Percentiles rank a stretch among this genome's conserved stretches.
phyloP scores from a whole-genome alignment of 2,329 filamentous ascomycete genomes.

The Beauveria caledonica region DNA sequence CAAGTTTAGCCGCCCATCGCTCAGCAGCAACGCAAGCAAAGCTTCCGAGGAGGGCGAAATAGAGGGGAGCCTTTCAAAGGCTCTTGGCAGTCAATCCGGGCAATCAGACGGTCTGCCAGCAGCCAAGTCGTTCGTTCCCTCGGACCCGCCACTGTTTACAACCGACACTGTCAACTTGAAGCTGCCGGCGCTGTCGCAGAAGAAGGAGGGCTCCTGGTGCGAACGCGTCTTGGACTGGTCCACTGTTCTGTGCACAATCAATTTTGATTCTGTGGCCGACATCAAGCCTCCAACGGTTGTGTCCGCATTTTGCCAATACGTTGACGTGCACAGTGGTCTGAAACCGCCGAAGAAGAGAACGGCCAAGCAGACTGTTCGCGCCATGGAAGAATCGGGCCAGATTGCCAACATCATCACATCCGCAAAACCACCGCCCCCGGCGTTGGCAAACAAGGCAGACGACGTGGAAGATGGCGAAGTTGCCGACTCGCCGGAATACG shows the following conservation, averaged over 20 bases:
- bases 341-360: conserved; percentile 22
- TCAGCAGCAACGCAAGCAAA: conserved; percentile 16
- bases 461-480: not conserved
- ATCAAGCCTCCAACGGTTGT: conserved; percentile 19
- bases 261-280: conserved; percentile 16
- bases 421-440: not conserved
- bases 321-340: conserved; percentile 23
- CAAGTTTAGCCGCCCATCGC: conserved; percentile 1
- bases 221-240: conserved; percentile 7
- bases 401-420: conserved; percentile 13
- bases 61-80: conserved; percentile 17
- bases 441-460: not conserved
- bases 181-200: conserved; percentile 9
- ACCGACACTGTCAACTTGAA: conserved; percentile 2
- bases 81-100: not conserved
- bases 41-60: conserved; percentile 28
- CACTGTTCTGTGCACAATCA: conserved; percentile 15
- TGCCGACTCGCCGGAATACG: conserved; percentile 6
- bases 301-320: conserved; percentile 23
- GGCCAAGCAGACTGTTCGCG: conserved; percentile 23
- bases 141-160: conserved; percentile 20
- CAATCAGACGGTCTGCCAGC: conserved; percentile 1
- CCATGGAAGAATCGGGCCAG: conserved; percentile 19
- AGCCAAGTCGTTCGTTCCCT: conserved; percentile 16
- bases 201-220: conserved; percentile 9